These are phyloP conservation scores for Rhodotorula sp. DNA, from an alignment of 1,284 basidiomycete species.

Conservation along the genomic window DNA sequence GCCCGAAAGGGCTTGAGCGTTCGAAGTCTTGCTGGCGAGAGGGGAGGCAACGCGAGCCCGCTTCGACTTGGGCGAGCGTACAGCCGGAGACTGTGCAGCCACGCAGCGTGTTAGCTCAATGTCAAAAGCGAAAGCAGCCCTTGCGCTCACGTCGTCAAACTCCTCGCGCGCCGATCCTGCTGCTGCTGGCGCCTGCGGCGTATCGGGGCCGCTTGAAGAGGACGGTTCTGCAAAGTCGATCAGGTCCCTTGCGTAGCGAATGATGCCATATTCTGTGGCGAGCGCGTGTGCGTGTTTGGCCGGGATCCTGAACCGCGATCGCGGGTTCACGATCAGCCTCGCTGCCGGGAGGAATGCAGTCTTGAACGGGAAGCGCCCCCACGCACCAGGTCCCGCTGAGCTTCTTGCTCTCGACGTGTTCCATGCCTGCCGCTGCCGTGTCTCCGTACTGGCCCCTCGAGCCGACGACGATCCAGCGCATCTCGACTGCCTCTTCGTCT, in stretches of 20 bases:
- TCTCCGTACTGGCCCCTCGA: slow-evolving; percentile 37
- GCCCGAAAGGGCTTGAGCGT: slow-evolving; percentile 27
- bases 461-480: slow-evolving; percentile 59
- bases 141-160: slow-evolving; percentile 24
- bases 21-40: slow-evolving; percentile 11
- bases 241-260: slow-evolving; percentile 39
- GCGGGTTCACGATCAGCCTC: too few relatives aligned
- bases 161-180: not conserved
- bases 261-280: slow-evolving; percentile 41
- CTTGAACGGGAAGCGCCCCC: too few relatives aligned
- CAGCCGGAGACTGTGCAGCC: slow-evolving; percentile 23
- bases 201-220: not conserved
- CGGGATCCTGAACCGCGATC: slow-evolving; percentile 36
- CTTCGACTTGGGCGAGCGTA: slow-evolving; percentile 36
- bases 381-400: slow-evolving; percentile 43
- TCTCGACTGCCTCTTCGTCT: slow-evolving; percentile 75
- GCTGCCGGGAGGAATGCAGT: too few relatives aligned
- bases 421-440: slow-evolving; percentile 38
- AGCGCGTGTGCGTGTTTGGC: slow-evolving; percentile 32
- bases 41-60: slow-evolving; percentile 34
- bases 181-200: slow-evolving; percentile 2
- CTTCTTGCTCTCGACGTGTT: slow-evolving; percentile 38
- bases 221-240: slow-evolving; percentile 22
- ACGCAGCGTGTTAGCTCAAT: not conserved
- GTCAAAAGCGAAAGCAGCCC: too few relatives aligned